These are phyloP conservation scores for Corynascus novoguineensis DNA, from an alignment of 495 filamentous ascomycete genomes.

Conservation along the genomic window DNA sequence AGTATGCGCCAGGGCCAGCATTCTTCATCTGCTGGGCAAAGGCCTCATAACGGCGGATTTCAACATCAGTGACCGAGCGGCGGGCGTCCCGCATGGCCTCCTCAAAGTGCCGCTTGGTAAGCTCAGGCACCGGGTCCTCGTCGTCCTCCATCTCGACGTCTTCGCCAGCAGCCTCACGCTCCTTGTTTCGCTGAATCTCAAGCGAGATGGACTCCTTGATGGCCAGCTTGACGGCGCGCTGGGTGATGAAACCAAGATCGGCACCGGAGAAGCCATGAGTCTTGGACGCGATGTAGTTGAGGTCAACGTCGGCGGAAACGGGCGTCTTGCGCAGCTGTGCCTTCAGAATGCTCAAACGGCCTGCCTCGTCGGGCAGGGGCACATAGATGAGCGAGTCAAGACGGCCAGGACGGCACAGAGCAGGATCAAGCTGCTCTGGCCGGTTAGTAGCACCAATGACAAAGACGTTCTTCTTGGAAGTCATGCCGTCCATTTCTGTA, in stretches of 20 bases:
- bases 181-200: constrained; percentile 85
- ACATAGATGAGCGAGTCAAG: constrained; percentile 98
- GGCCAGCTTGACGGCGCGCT: constrained; percentile 97
- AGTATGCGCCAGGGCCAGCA: constrained; percentile 86
- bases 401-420: constrained; percentile 96
- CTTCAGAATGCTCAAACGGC: constrained; percentile 81
- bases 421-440: constrained; percentile 96
- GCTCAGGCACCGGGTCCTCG: constrained; percentile 93
- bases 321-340: constrained; percentile 98
- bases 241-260: constrained; percentile 97
- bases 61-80: constrained; percentile 90
- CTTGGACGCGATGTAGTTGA: constrained; percentile 89
- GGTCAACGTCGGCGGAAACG: constrained; percentile 78
- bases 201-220: constrained; percentile 93
- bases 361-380: constrained; percentile 84
- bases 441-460: constrained; percentile 98
- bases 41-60: constrained; percentile 96
- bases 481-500: constrained; percentile 97
- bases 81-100: constrained; percentile 94
- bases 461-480: constrained; percentile 99
- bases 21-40: constrained; percentile 99
- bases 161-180: constrained; percentile 78
- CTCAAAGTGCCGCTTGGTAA: constrained; percentile 95
- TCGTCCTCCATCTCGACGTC: constrained; percentile 76
- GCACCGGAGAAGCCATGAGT: constrained; percentile 99